Base-by-base conservation (phyloP, 176 grass and related monocot species). In the Triticum urartu region DNA sequence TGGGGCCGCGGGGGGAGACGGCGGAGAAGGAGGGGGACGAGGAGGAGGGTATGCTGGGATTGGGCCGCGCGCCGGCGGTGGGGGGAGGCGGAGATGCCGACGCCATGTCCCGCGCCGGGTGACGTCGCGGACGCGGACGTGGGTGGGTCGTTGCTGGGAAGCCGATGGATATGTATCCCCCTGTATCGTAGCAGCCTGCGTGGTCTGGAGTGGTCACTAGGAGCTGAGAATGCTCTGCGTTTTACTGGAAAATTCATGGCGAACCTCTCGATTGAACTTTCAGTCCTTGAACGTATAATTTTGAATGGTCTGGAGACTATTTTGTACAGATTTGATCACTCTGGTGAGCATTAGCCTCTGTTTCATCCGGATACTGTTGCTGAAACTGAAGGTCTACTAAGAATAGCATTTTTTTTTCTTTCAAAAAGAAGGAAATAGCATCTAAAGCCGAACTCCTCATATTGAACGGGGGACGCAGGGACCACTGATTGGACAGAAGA, bases 91-190 rank as follows among this genome's bases (percentile, higher is more conserved):
- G 67, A 15, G 42, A 77, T 5, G 63, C 12, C 22, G 79, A 67
- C 20, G 77, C 50, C 82, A 89, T 89, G 59, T 18, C 33, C 38
- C 24, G 67, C 66, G 54, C 40, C 65, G 73, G 26, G 26, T n/a
- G 45, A 45, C 66, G 64, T 11, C 4, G 64, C 63, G 59, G 20
- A 0, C 17, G 59, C n/a, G 59, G 9, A n/a, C 59, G 59, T 62
- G 59, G 59, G 59, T 18, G 39, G 39, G 47, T 54, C 5, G 50
- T 18, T 54, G 72, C 5, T 32, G 45, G 73, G 25, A 47, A 54
- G 25, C 73, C 6, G 43, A 76, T 64, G 78, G 59, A 79, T 79
- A 43, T 30, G 72, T 45, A 69, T 36, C 15, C 2, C 50, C 50
- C 5, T 52, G 5, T 54, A 54, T 54, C 50, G 50, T 54, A 15